Conservation (phyloP, 805 yeast species). For the Pichia rugopelliculosa region DNA sequence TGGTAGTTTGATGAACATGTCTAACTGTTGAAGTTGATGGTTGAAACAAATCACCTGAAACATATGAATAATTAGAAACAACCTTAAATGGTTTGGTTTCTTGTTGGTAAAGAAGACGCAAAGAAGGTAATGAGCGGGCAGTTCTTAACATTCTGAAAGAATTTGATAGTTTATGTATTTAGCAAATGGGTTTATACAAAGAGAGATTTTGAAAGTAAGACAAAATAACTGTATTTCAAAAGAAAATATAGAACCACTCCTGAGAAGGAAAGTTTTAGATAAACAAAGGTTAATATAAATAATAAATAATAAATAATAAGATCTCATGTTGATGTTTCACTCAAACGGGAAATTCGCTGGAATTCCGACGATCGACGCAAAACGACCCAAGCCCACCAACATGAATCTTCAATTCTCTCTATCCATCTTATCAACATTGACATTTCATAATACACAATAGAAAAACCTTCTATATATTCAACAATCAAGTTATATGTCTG, state of each 20-base stretch:
- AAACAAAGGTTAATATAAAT: too few species aligned
- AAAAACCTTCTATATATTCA: too few species aligned
- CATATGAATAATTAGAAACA: not conserved
- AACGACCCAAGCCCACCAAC: not conserved
- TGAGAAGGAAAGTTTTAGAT: not conserved
- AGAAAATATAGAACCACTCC: not conserved
- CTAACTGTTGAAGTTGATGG: conserved; percentile 12
- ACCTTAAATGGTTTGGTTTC: conserved; percentile 11
- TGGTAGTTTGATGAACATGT: conserved; percentile 30
- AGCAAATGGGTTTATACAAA: not conserved
- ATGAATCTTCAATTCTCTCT: not conserved
- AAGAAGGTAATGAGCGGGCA: conserved; percentile 28
- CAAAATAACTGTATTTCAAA: not conserved
- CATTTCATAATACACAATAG: too few species aligned
- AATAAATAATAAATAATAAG: too few species aligned
- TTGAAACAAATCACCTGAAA: conserved; percentile 15
- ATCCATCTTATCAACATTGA: too few species aligned
- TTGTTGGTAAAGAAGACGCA: conserved; percentile 25
- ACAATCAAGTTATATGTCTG: not conserved
- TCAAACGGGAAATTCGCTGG: not conserved
- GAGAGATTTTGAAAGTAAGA: not conserved
- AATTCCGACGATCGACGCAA: not conserved
- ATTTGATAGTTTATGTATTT: not conserved
- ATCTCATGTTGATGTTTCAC: not conserved
- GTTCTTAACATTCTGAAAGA: conserved; percentile 23